Evolutionary conservation across 2,329 filamentous ascomycete genomes (phyloP).

Genomic region (Fusarium decemcellulare): DNA sequence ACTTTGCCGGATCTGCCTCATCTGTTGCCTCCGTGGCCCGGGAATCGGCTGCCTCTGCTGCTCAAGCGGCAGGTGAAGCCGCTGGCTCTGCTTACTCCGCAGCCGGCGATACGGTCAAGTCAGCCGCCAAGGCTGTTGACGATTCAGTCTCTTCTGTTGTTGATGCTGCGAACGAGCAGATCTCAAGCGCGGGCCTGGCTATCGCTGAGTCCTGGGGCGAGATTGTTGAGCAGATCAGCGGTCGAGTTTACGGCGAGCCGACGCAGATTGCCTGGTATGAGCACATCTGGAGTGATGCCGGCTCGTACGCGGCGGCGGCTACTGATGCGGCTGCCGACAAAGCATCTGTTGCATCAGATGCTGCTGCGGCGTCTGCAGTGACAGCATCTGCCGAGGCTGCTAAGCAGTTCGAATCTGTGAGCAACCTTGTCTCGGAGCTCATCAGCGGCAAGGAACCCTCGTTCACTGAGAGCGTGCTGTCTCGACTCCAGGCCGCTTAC

Average conservation of each 20-base stretch:
- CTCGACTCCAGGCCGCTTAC: slow-evolving; percentile 79
- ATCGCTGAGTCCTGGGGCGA: slow-evolving; percentile 58
- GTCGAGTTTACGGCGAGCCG: slow-evolving; percentile 79
- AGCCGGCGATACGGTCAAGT: slow-evolving; percentile 60
- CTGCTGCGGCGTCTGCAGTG: slow-evolving; percentile 68
- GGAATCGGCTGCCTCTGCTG: slow-evolving; percentile 61
- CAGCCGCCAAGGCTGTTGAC: slow-evolving; percentile 55
- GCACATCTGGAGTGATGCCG: slow-evolving; percentile 61
- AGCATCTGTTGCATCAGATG: slow-evolving; percentile 54
- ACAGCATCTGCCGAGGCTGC: slow-evolving; percentile 73
- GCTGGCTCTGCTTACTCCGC: slow-evolving; percentile 63
- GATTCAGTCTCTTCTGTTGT: slow-evolving; percentile 57
- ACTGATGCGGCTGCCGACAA: slow-evolving; percentile 60
- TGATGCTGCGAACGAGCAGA: slow-evolving; percentile 61
- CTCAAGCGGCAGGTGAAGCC: slow-evolving; percentile 62
- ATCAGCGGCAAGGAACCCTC: slow-evolving; percentile 83
- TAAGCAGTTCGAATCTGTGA: slow-evolving; percentile 78
- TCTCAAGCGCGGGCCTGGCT: slow-evolving; percentile 54
- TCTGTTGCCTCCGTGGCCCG: slow-evolving; percentile 65
- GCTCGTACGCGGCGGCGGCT: slow-evolving; percentile 72
- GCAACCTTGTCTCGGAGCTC: slow-evolving; percentile 81
- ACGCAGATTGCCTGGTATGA: slow-evolving; percentile 70
- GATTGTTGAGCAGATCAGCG: slow-evolving; percentile 73
- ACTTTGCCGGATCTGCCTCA: slow-evolving; percentile 62
- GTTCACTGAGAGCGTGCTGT: slow-evolving; percentile 86